These are phyloP conservation scores for Trichoderma sp. DNA, from an alignment of 2,329 filamentous ascomycete species.

Conservation along the genomic window DNA sequence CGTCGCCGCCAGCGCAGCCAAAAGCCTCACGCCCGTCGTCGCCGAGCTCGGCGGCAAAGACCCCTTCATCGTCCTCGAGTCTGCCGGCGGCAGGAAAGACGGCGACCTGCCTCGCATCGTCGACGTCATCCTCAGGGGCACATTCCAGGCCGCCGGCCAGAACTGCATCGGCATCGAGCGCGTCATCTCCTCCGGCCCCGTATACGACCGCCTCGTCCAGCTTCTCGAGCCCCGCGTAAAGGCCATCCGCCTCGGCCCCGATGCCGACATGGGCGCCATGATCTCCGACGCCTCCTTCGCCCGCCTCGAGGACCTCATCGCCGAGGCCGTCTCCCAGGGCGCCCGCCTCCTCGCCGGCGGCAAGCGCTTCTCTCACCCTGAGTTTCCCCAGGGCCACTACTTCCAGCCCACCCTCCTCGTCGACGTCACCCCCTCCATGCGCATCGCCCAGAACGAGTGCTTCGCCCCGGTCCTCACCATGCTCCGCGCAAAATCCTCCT, in stretches of 20 bases:
- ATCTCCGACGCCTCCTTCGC: slow-evolving; percentile 76
- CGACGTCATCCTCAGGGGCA: slow-evolving; percentile 84
- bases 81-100: slow-evolving; percentile 44
- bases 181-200: slow-evolving; percentile 73
- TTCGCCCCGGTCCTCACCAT: slow-evolving; percentile 89
- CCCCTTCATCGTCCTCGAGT: slow-evolving; percentile 84
- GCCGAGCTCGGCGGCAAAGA: slow-evolving; percentile 96
- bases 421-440: slow-evolving; percentile 85
- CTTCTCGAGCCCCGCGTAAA: slow-evolving; percentile 72
- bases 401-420: slow-evolving; percentile 87
- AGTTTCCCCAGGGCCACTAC: slow-evolving; percentile 79
- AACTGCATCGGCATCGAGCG: slow-evolving; percentile 98
- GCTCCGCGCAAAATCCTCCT: slow-evolving; percentile 67
- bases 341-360: slow-evolving; percentile 82
- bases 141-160: slow-evolving; percentile 92
- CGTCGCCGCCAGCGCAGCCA: slow-evolving; percentile 83
- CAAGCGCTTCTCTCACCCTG: slow-evolving; percentile 66
- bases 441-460: slow-evolving; percentile 83
- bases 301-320: slow-evolving; percentile 72
- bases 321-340: slow-evolving; percentile 73
- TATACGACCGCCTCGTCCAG: slow-evolving; percentile 71
- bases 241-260: slow-evolving; percentile 71
- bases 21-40: slow-evolving; percentile 79
- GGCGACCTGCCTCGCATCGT: slow-evolving; percentile 68
- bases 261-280: slow-evolving; percentile 83